Conservation (phyloP, 495 filamentous ascomycete species). For the Penicillium psychrofluorescens region DNA sequence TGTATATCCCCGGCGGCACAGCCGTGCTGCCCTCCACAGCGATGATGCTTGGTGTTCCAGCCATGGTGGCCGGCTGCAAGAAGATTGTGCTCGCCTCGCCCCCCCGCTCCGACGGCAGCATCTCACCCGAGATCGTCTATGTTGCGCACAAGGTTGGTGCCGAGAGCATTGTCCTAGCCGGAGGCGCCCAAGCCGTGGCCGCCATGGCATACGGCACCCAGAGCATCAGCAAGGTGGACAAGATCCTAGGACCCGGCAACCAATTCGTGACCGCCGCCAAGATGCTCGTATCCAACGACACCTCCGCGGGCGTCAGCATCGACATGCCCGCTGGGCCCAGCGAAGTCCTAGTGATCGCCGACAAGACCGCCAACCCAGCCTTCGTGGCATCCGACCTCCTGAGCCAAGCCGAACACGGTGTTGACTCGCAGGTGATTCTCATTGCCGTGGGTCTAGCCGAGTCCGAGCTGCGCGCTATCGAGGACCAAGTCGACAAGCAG, state of each 20-base stretch:
- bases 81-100: slow-evolving; percentile 91
- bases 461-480: slow-evolving; percentile 65
- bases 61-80: slow-evolving; percentile 95
- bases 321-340: slow-evolving; percentile 98
- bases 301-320: slow-evolving; percentile 87
- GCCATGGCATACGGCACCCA: slow-evolving; percentile 65
- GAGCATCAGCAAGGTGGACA: slow-evolving; percentile 88
- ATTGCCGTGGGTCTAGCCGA: slow-evolving; percentile 78
- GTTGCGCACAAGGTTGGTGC: slow-evolving; percentile 96
- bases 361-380: slow-evolving; percentile 79
- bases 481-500: slow-evolving; percentile 83
- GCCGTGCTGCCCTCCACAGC: slow-evolving; percentile 93
- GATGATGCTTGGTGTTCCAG: slow-evolving; percentile 95
- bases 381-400: slow-evolving; percentile 94
- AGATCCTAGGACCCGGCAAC: slow-evolving; percentile 96
- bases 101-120: slow-evolving; percentile 77
- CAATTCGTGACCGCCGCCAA: slow-evolving; percentile 98
- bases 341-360: slow-evolving; percentile 94
- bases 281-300: slow-evolving; percentile 96
- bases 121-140: slow-evolving; percentile 96
- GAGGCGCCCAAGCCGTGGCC: slow-evolving; percentile 89
- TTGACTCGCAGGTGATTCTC: slow-evolving; percentile 89
- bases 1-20: slow-evolving; percentile 93
- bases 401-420: slow-evolving; percentile 93
- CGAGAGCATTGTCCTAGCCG: slow-evolving; percentile 88